phyloP scores from a whole-genome alignment of 805 yeast genomes.

The Nakazawaea pomicola region DNA sequence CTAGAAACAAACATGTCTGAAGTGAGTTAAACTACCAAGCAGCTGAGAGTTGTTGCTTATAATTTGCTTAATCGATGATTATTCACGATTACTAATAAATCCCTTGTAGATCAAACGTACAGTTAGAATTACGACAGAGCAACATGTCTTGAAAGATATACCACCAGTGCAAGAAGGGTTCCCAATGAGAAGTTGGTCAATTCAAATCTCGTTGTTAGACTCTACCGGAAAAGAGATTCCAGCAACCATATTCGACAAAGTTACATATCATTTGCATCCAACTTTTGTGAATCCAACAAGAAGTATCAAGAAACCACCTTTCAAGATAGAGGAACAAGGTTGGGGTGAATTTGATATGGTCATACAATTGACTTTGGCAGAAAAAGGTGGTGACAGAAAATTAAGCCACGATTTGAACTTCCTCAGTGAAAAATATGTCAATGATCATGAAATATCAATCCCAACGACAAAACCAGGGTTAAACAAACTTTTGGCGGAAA shows the following conservation, averaged over 20 bases:
- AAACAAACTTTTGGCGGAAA: slow-evolving; percentile 67
- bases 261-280: slow-evolving; percentile 90
- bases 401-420: slow-evolving; percentile 88
- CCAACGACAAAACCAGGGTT: slow-evolving; percentile 74
- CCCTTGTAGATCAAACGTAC: slow-evolving; percentile 73
- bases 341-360: slow-evolving; percentile 98
- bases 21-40: no score
- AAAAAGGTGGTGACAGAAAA: slow-evolving; percentile 85
- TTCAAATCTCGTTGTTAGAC: slow-evolving; percentile 70
- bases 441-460: slow-evolving; percentile 71
- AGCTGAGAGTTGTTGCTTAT: no score
- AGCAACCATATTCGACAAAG: slow-evolving; percentile 85
- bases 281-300: slow-evolving; percentile 89
- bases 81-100: slow-evolving; percentile 1
- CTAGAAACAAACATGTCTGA: slow-evolving; percentile 1
- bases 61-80: no score
- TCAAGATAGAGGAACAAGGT: slow-evolving; percentile 85
- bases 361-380: slow-evolving; percentile 69
- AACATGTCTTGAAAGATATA: slow-evolving; percentile 72
- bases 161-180: slow-evolving; percentile 85
- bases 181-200: slow-evolving; percentile 93
- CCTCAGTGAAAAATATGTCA: slow-evolving; percentile 65
- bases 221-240: slow-evolving; percentile 79
- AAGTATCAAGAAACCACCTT: slow-evolving; percentile 76
- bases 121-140: slow-evolving; percentile 81